Evolutionary conservation across 768 basidiomycete genomes (phyloP).

Genomic region (Tulasnella sp.): DNA sequence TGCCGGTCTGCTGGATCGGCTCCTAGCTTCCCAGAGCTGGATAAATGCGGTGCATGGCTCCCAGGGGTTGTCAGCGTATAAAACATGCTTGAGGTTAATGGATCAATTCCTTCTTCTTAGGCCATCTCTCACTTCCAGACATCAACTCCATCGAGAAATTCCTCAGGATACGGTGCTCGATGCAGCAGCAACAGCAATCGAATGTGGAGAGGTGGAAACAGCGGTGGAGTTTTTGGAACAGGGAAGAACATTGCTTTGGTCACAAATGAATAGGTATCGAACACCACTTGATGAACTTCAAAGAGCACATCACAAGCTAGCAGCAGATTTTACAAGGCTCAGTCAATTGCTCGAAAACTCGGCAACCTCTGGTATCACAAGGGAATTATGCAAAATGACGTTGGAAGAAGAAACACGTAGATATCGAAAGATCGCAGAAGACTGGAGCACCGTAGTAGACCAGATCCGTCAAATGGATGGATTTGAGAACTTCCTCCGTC

Average conservation of each 20-base stretch:
- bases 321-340: not conserved
- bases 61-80: too few species aligned
- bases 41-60: too few species aligned
- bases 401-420: not conserved
- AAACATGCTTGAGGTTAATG: too few species aligned
- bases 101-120: too few species aligned
- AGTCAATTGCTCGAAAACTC: not conserved
- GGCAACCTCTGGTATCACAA: too few species aligned
- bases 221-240: slow-evolving; percentile 11
- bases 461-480: not conserved
- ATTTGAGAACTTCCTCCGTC: not conserved
- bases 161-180: too few species aligned
- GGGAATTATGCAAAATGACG: too few species aligned
- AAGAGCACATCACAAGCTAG: not conserved
- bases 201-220: not conserved
- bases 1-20: too few species aligned
- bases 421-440: not conserved
- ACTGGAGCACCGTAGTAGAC: not conserved
- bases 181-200: slow-evolving; percentile 8
- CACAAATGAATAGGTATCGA: not conserved
- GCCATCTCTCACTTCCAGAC: too few species aligned
- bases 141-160: too few species aligned
- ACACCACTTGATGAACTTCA: not conserved
- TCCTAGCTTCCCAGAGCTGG: too few species aligned
- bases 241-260: not conserved